phyloP scores from a whole-genome alignment of 148 eudicot genomes.

The Vaccinium darrowii region DNA sequence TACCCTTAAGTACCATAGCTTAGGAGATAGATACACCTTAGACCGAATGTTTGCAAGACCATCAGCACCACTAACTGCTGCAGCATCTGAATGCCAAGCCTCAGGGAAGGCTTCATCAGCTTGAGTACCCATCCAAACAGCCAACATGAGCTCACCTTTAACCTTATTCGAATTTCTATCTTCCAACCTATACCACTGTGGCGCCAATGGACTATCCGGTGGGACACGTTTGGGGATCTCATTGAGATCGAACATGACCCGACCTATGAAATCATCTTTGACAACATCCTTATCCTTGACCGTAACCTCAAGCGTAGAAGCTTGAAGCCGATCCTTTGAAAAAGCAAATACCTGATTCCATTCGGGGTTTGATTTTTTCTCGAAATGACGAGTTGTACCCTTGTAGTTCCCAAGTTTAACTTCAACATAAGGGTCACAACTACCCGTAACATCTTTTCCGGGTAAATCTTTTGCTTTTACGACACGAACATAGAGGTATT shows the following conservation, averaged over 20 bases:
- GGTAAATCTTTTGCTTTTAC: slow-evolving; percentile 28
- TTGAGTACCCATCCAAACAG: slow-evolving; percentile 12
- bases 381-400: slow-evolving; percentile 28
- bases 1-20: slow-evolving; percentile 6
- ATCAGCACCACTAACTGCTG: slow-evolving; percentile 1
- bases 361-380: slow-evolving; percentile 24
- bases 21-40: slow-evolving; percentile 9
- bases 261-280: slow-evolving; percentile 14
- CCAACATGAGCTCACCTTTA: slow-evolving; percentile 14
- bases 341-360: slow-evolving; percentile 19
- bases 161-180: neutral
- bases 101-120: slow-evolving; percentile 14
- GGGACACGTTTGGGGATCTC: slow-evolving; percentile 10
- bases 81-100: neutral
- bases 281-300: slow-evolving; percentile 14
- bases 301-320: slow-evolving; percentile 13
- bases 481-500: slow-evolving; percentile 33
- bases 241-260: slow-evolving; percentile 3
- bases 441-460: slow-evolving; percentile 22
- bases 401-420: slow-evolving; percentile 29
- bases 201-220: neutral
- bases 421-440: slow-evolving; percentile 31
- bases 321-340: slow-evolving; percentile 15
- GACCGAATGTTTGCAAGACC: slow-evolving; percentile 13
- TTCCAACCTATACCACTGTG: slow-evolving; percentile 14